phyloP scores from a whole-genome alignment of 345 rosid genomes.

The Gynandropsis gynandra region DNA sequence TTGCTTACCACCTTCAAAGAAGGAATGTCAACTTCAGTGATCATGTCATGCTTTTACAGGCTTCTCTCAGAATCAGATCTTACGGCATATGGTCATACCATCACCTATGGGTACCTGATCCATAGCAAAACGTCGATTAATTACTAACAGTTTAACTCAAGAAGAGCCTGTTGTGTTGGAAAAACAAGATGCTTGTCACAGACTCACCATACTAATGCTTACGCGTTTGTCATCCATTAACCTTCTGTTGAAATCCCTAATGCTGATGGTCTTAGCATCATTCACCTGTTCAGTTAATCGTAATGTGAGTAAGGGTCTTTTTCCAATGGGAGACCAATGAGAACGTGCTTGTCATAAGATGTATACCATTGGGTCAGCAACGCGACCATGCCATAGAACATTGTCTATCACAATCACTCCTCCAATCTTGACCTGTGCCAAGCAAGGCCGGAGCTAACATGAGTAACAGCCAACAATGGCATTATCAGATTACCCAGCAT shows the following conservation, averaged over 20 bases:
- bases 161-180: slow-evolving; percentile 2
- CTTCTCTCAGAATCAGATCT: slow-evolving; percentile 31
- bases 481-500: slow-evolving; percentile 1
- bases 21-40: slow-evolving; percentile 3
- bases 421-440: slow-evolving; percentile 61
- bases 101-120: slow-evolving; percentile 83
- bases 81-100: slow-evolving; percentile 81
- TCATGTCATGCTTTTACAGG: background rate
- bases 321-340: background rate
- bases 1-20: too few relatives aligned
- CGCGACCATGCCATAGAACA: slow-evolving; percentile 96
- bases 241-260: slow-evolving; percentile 61
- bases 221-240: slow-evolving; percentile 64
- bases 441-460: slow-evolving; percentile 11
- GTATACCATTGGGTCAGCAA: slow-evolving; percentile 68
- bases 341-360: slow-evolving; percentile 7
- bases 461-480: background rate
- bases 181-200: background rate
- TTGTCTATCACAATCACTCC: slow-evolving; percentile 84
- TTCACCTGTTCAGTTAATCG: slow-evolving; percentile 41
- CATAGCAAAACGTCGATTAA: background rate
- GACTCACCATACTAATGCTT: slow-evolving; percentile 74
- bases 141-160: slow-evolving; percentile 1
- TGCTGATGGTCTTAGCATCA: slow-evolving; percentile 67
- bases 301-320: slow-evolving; percentile 3